Percentiles rank a stretch among this genome's conserved stretches.
phyloP scores from a whole-genome alignment of 768 basidiomycete genomes.

The Suillus ampliporus region DNA sequence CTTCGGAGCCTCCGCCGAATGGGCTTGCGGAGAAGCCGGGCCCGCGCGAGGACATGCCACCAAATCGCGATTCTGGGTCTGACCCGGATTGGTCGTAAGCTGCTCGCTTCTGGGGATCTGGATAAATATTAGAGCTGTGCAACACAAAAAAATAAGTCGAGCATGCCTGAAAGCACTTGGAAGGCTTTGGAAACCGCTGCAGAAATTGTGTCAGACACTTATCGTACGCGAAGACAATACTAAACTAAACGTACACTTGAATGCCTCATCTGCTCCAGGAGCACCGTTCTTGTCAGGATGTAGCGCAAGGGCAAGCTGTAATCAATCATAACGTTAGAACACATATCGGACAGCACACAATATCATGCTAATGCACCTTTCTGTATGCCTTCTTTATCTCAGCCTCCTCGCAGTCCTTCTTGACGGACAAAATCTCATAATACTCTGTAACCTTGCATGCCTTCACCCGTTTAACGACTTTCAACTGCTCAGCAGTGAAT shows the following conservation, averaged over 20 bases:
- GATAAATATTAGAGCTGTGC: conserved; percentile 10
- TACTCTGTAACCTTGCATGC: conserved; percentile 89
- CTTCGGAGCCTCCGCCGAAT: conserved; percentile 67
- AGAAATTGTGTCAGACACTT: conserved; percentile 12
- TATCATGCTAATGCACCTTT: conserved; percentile 63
- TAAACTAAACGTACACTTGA: conserved; percentile 75
- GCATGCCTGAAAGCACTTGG: conserved; percentile 83
- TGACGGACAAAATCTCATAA: conserved; percentile 87
- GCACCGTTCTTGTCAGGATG: conserved; percentile 97
- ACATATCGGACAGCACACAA: neutral
- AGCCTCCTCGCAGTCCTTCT: conserved; percentile 80
- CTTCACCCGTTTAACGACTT: conserved; percentile 85
- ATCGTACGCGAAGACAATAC: neutral
- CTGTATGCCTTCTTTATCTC: conserved; percentile 96
- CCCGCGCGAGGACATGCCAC: conserved; percentile 66
- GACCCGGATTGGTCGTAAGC: conserved; percentile 82
- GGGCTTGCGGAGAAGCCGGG: conserved; percentile 55
- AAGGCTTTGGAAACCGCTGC: conserved; percentile 98
- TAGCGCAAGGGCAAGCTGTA: conserved; percentile 82
- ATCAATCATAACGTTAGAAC: conserved; percentile 15
- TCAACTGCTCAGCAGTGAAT: conserved; percentile 83
- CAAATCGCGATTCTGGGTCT: conserved; percentile 86
- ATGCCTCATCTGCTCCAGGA: conserved; percentile 97
- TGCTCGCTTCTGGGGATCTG: conserved; percentile 90
- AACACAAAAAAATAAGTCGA: neutral